phyloP scores from a whole-genome alignment of 805 yeast genomes.

The Candida patagonica region DNA sequence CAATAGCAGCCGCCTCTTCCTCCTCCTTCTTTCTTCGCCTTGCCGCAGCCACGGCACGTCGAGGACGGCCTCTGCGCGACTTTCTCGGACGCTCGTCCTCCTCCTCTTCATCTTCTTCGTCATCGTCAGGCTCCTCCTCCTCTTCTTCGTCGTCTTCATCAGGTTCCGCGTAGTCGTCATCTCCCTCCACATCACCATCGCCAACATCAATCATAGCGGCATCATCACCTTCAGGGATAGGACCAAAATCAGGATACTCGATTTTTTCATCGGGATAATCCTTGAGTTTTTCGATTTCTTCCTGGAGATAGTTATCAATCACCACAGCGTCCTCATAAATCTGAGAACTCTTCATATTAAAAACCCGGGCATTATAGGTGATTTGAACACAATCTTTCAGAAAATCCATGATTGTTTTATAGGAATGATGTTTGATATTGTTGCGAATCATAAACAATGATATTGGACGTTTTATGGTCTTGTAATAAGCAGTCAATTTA shows the following conservation, averaged over 20 bases:
- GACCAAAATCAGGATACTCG: conserved; percentile 58
- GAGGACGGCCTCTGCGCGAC: conserved; percentile 19
- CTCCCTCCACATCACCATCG: conserved; percentile 16
- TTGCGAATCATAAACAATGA: conserved; percentile 62
- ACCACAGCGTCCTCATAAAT: conserved; percentile 62
- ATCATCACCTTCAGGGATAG: conserved; percentile 40
- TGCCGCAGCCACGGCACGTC: conserved; percentile 18
- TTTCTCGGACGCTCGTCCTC: conserved; percentile 23
- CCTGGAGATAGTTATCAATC: conserved; percentile 42
- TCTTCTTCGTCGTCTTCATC: conserved; percentile 24
- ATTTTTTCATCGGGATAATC: conserved; percentile 31
- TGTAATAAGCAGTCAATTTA: conserved; percentile 71
- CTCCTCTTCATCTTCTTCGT: conserved; percentile 22
- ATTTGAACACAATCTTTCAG: conserved; percentile 73
- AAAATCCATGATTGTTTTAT: conserved; percentile 57
- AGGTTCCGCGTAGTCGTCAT: conserved; percentile 15
- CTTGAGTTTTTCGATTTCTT: conserved; percentile 40
- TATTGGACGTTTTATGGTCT: conserved; percentile 68
- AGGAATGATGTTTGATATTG: conserved; percentile 44
- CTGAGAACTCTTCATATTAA: conserved; percentile 59
- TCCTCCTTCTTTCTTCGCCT: conserved; percentile 18
- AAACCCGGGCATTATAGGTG: conserved; percentile 82
- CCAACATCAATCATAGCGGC: conserved; percentile 22
- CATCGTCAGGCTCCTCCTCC: conserved; percentile 20
- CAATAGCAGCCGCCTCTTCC: conserved; percentile 24